These are phyloP conservation scores for Phytophthora ramorum DNA, from an alignment of 352 stramenopile species.

Conservation along the genomic window DNA sequence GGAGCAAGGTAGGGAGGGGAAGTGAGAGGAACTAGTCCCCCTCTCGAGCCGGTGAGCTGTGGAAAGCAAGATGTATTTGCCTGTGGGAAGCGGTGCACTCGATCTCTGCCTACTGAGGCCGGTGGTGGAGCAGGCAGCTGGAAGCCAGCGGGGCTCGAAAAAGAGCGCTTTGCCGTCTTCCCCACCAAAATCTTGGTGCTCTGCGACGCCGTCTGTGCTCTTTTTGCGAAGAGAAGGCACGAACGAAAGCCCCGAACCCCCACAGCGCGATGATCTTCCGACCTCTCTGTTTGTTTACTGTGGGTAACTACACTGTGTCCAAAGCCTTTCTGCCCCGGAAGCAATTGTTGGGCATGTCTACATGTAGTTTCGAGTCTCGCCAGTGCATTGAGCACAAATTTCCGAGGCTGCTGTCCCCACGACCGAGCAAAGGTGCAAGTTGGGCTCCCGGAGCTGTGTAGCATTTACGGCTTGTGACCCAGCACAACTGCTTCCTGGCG, in stretches of 20 bases:
- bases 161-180: slow-evolving; percentile 2
- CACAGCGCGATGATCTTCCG: slow-evolving; percentile 30
- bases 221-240: slow-evolving; percentile 8
- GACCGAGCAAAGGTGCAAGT: slow-evolving; percentile 29
- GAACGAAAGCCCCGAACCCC: slow-evolving; percentile 27
- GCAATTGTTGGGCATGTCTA: slow-evolving; percentile 9
- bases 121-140: neutral
- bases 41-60: too few relatives aligned
- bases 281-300: slow-evolving; percentile 21
- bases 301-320: slow-evolving; percentile 2
- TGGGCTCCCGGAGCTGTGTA: slow-evolving; percentile 13
- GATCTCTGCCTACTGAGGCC: neutral
- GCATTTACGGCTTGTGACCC: slow-evolving; percentile 2
- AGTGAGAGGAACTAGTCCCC: neutral
- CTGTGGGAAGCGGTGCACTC: slow-evolving; percentile 1
- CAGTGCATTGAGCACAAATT: slow-evolving; percentile 8
- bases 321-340: slow-evolving; percentile 11
- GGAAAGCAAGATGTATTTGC: neutral
- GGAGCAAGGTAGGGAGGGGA: slow-evolving; percentile 3
- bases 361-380: slow-evolving; percentile 23
- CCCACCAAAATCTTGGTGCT: slow-evolving; percentile 29
- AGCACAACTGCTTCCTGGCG: slow-evolving; percentile 13
- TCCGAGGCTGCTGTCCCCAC: slow-evolving; percentile 14
- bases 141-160: neutral
- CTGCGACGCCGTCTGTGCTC: slow-evolving; percentile 8